Evolutionary conservation across 148 eudicot species (phyloP).

Genomic region (Diospyros lotus): DNA sequence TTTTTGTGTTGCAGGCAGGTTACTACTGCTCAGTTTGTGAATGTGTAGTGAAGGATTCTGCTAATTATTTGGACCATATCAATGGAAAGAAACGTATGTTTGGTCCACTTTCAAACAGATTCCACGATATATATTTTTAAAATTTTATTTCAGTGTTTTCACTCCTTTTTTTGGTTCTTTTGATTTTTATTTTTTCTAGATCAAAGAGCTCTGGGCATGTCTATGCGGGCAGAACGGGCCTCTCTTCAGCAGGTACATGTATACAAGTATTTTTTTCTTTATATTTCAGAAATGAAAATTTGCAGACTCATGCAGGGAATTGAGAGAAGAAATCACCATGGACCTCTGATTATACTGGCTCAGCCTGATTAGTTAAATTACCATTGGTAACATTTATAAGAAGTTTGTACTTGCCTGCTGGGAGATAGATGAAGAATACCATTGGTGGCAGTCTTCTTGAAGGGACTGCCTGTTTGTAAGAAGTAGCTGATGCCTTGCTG

Average conservation of each 20-base stretch:
- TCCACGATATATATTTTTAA: not conserved
- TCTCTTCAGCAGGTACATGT: slow-evolving; percentile 78
- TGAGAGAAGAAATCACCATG: not conserved
- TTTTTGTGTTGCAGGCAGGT: slow-evolving; percentile 75
- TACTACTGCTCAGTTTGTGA: slow-evolving; percentile 97
- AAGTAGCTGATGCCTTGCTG: no score
- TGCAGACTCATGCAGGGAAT: not conserved
- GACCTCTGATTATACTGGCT: not conserved
- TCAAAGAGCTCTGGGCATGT: slow-evolving; percentile 99
- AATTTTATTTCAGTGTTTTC: not conserved
- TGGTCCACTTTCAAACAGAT: not conserved
- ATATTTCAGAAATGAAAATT: no score
- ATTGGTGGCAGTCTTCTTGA: no score
- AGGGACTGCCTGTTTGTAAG: no score
- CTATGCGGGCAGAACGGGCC: slow-evolving; percentile 94
- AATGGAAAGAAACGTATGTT: slow-evolving; percentile 98
- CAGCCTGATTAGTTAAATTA: not conserved
- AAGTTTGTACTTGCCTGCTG: not conserved
- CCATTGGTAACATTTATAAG: not conserved
- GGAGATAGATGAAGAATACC: not conserved
- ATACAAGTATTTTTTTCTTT: not conserved
- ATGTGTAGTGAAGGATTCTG: slow-evolving; percentile 97
- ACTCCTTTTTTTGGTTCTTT: not conserved
- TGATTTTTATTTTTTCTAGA: slow-evolving; percentile 38
- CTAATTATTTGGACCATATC: slow-evolving; percentile 96